Evolutionary conservation across 169 alveolate genomes (phyloP).

Genomic region (Neospora caninum): DNA sequence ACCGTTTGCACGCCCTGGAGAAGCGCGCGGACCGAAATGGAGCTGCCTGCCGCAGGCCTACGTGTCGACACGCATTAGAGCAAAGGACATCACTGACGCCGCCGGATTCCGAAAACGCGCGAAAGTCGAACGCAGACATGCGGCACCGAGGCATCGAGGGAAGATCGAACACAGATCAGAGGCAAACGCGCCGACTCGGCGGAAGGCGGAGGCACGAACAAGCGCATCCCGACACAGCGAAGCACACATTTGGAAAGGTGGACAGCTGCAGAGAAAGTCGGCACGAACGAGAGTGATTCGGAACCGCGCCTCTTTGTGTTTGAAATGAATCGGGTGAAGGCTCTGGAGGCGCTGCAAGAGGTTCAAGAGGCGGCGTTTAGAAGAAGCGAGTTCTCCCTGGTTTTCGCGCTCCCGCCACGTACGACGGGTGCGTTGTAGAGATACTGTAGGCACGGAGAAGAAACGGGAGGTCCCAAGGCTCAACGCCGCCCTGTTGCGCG

Average conservation of each 20-base stretch:
- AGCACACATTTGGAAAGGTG: no score
- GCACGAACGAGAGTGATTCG: no score
- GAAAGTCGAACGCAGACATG: not conserved
- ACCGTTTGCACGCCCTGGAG: not conserved
- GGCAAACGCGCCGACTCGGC: not conserved
- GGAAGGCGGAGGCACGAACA: not conserved
- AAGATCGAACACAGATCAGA: not conserved
- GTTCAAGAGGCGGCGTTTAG: no score
- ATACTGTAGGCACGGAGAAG: not conserved
- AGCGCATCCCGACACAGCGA: not conserved
- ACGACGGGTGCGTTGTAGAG: not conserved
- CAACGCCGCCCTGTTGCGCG: not conserved
- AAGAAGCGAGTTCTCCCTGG: no score
- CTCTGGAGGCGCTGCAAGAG: no score
- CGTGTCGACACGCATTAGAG: not conserved
- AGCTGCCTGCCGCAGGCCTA: not conserved
- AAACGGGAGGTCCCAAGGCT: slow-evolving; percentile 49
- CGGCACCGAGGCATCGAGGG: not conserved
- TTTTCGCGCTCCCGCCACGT: not conserved
- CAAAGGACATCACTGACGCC: not conserved
- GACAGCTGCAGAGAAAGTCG: no score
- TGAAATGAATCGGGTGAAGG: no score
- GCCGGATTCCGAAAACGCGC: not conserved
- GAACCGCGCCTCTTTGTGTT: no score
- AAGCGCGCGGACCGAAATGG: not conserved